phyloP scores from a whole-genome alignment of 305 asterid genomes.

The Nicotiana rustica region DNA sequence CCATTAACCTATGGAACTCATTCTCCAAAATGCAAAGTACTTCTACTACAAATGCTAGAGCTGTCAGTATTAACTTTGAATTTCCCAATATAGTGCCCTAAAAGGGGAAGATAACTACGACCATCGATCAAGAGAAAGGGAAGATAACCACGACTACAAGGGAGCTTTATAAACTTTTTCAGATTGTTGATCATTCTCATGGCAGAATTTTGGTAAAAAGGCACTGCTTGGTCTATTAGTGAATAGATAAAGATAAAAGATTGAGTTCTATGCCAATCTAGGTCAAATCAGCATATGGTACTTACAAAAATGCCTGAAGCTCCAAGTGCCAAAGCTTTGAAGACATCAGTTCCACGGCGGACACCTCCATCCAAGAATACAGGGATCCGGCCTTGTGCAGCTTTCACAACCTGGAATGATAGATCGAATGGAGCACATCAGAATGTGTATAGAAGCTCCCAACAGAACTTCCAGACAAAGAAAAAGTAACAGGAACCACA shows the following conservation, averaged over 20 bases:
- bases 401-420: conserved; percentile 80
- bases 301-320: conserved; percentile 95
- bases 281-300: conserved; percentile 25
- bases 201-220: conserved; percentile 5
- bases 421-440: neutral
- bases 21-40: conserved; percentile 1
- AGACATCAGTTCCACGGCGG: conserved; percentile 95
- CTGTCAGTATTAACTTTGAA: neutral
- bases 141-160: neutral
- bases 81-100: neutral
- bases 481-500: neutral
- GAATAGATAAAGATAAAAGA: neutral
- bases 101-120: neutral
- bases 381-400: conserved; percentile 88
- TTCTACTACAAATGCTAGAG: neutral
- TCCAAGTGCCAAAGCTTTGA: conserved; percentile 93
- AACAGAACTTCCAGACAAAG: neutral
- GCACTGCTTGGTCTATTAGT: neutral
- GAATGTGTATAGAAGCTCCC: neutral
- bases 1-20: neutral
- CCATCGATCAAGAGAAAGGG: neutral
- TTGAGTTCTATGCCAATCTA: neutral
- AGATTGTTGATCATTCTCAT: conserved; percentile 1
- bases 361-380: conserved; percentile 96
- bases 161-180: neutral